These are phyloP conservation scores for Mortierella sp. DNA, from an alignment of 371 early-diverging fungal genomes.

Conservation along the genomic window DNA sequence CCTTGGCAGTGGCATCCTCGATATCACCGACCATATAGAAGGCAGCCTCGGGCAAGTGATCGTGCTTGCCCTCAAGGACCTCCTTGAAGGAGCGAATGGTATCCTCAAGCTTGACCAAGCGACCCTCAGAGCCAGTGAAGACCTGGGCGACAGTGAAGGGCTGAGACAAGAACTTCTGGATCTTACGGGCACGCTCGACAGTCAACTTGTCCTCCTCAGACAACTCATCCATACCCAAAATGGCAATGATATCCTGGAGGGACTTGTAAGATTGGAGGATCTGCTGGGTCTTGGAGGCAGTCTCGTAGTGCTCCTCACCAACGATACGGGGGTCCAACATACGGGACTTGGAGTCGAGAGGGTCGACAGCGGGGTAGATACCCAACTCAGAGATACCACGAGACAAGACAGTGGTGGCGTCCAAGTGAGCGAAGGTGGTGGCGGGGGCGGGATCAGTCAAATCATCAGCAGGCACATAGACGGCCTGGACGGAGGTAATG, in stretches of 20 bases:
- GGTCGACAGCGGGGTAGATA: conserved; percentile 99
- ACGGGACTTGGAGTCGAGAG: conserved; percentile 98
- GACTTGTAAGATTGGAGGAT: conserved; percentile 98
- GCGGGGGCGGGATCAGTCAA: conserved; percentile 99
- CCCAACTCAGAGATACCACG: conserved; percentile 98
- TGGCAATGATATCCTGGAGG: conserved; percentile 98
- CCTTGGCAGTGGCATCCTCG: conserved; percentile 94
- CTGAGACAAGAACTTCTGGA: conserved; percentile 98
- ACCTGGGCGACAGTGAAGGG: conserved; percentile 97
- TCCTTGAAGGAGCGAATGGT: conserved; percentile 97
- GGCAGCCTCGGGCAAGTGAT: conserved; percentile 94
- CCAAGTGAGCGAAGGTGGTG: conserved; percentile 98
- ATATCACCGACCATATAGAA: conserved; percentile 99
- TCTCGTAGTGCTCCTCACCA: conserved; percentile 95
- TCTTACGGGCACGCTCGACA: conserved; percentile 96
- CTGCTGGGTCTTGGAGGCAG: conserved; percentile 96
- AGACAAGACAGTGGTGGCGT: conserved; percentile 99
- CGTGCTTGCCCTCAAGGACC: conserved; percentile 97
- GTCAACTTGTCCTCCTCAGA: conserved; percentile 98
- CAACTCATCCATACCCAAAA: conserved; percentile 98
- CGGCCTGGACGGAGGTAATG: conserved; percentile 98
- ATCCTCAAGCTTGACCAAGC: conserved; percentile 93
- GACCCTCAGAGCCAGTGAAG: conserved; percentile 98
- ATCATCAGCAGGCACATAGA: conserved; percentile 99
- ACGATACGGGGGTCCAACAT: conserved; percentile 97